Percentiles rank a stretch among this genome's conserved stretches.
These are phyloP conservation scores for Penicillium sp. DNA, from an alignment of 2,329 filamentous ascomycete genomes.

Conservation along the genomic window DNA sequence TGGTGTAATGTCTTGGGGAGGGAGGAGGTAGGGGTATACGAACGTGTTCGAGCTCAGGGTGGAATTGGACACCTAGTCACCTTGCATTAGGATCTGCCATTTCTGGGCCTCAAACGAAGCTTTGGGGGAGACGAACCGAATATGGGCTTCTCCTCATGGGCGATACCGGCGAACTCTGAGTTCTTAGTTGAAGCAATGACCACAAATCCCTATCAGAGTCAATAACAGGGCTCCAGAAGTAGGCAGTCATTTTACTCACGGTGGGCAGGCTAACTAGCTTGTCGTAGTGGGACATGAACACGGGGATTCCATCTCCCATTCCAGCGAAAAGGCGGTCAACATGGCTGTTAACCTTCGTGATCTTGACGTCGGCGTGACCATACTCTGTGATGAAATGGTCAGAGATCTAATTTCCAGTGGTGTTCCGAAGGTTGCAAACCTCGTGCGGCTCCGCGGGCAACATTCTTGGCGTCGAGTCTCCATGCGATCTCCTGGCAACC, in stretches of 20 bases:
- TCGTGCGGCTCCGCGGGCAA: slow-evolving; percentile 69
- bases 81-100: slow-evolving; percentile 12
- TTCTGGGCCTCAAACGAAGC: neutral
- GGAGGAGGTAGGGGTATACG: slow-evolving; percentile 5
- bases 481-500: slow-evolving; percentile 75
- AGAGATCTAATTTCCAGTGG: neutral
- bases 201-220: slow-evolving; percentile 62
- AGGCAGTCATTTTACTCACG: slow-evolving; percentile 8
- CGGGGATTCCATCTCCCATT: slow-evolving; percentile 71
- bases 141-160: slow-evolving; percentile 65
- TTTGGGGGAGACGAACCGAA: slow-evolving; percentile 58
- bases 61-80: slow-evolving; percentile 73
- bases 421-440: slow-evolving; percentile 17
- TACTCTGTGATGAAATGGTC: slow-evolving; percentile 59
- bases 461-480: slow-evolving; percentile 68
- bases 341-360: slow-evolving; percentile 63
- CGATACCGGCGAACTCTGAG: slow-evolving; percentile 76
- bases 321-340: slow-evolving; percentile 81
- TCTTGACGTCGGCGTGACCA: slow-evolving; percentile 70
- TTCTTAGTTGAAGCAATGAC: slow-evolving; percentile 77
- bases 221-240: slow-evolving; percentile 6
- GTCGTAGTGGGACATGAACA: slow-evolving; percentile 90
- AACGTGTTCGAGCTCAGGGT: slow-evolving; percentile 74
- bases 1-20: neutral
- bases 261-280: slow-evolving; percentile 76